These are phyloP conservation scores for Rubia occidens DNA, from an alignment of 305 asterid species.

Conservation along the genomic window DNA sequence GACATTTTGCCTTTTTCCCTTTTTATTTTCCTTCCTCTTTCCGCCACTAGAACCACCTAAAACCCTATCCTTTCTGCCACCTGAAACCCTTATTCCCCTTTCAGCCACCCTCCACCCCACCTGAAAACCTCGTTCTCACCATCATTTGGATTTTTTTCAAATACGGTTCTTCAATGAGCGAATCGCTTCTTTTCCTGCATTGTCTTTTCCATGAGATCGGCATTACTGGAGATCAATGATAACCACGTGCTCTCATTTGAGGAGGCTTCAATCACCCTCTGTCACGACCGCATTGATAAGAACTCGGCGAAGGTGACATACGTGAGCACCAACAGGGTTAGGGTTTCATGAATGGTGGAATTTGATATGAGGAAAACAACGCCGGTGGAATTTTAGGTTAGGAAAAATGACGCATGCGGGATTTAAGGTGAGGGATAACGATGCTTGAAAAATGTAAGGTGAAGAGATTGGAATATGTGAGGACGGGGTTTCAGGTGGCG, in stretches of 20 bases:
- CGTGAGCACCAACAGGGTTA: constrained; percentile 52
- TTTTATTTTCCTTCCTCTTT: no score
- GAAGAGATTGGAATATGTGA: no score
- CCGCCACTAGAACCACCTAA: no score
- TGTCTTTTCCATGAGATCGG: constrained; percentile 60
- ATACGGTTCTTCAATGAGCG: constrained; percentile 58
- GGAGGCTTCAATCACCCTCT: constrained; percentile 38
- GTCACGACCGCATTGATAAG: constrained; percentile 59
- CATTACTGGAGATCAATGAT: constrained; percentile 44
- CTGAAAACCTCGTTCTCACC: no score
- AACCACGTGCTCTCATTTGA: constrained; percentile 47
- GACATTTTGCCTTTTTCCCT: no score
- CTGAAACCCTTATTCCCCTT: no score
- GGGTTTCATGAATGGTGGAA: constrained; percentile 47
- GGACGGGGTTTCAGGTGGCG: no score
- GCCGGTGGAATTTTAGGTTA: constrained; percentile 9
- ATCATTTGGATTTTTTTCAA: constrained; percentile 37
- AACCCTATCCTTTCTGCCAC: no score
- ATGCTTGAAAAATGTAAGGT: no score
- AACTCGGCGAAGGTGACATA: constrained; percentile 61
- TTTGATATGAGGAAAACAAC: constrained; percentile 53
- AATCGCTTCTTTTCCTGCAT: constrained; percentile 43
- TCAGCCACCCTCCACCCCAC: no score
- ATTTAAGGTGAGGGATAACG: no score
- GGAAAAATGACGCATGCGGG: no score